A percentile compares a stretch with the other conserved stretches of the same genome.
These are phyloP conservation scores for Heritiera fomes DNA, from an alignment of 345 rosid species.

Conservation along the genomic window DNA sequence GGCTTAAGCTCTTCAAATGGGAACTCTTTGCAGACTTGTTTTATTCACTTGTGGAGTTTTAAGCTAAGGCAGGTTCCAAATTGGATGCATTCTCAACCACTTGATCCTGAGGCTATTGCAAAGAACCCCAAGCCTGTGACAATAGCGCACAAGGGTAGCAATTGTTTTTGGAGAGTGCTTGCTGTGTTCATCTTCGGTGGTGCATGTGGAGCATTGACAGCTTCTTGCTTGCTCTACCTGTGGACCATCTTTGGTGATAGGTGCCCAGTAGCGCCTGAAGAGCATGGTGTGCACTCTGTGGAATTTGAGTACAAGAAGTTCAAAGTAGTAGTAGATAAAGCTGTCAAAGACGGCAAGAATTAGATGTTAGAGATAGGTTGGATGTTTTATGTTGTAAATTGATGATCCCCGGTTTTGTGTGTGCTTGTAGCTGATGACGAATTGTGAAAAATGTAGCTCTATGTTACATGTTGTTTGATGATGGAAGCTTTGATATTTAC, in stretches of 20 bases:
- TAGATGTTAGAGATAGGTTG: slow-evolving; percentile 29
- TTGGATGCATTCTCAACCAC: slow-evolving; percentile 63
- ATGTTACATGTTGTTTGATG: slow-evolving; percentile 31
- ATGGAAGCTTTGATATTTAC: slow-evolving; percentile 23
- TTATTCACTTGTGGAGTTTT: slow-evolving; percentile 70
- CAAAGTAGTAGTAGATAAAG: slow-evolving; percentile 48
- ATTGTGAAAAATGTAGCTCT: slow-evolving; percentile 43
- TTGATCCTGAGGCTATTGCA: slow-evolving; percentile 38
- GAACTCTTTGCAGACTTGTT: slow-evolving; percentile 49
- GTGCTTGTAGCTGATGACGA: slow-evolving; percentile 42
- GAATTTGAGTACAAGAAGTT: slow-evolving; percentile 69
- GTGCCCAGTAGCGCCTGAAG: slow-evolving; percentile 65
- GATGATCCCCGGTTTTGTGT: slow-evolving; percentile 41
- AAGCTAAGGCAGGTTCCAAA: slow-evolving; percentile 43
- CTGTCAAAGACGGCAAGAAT: slow-evolving; percentile 53
- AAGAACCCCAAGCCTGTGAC: slow-evolving; percentile 33
- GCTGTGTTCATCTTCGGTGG: slow-evolving; percentile 60
- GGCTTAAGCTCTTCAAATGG: slow-evolving; percentile 67
- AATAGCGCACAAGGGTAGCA: slow-evolving; percentile 35
- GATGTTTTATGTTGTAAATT: slow-evolving; percentile 57
- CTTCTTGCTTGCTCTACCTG: slow-evolving; percentile 49
- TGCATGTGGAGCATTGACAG: slow-evolving; percentile 66
- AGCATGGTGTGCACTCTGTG: slow-evolving; percentile 45
- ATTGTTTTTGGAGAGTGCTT: slow-evolving; percentile 50
- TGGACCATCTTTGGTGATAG: slow-evolving; percentile 63